Evolutionary conservation across 441 rosid species (phyloP).

Genomic region (Kokia cookei): DNA sequence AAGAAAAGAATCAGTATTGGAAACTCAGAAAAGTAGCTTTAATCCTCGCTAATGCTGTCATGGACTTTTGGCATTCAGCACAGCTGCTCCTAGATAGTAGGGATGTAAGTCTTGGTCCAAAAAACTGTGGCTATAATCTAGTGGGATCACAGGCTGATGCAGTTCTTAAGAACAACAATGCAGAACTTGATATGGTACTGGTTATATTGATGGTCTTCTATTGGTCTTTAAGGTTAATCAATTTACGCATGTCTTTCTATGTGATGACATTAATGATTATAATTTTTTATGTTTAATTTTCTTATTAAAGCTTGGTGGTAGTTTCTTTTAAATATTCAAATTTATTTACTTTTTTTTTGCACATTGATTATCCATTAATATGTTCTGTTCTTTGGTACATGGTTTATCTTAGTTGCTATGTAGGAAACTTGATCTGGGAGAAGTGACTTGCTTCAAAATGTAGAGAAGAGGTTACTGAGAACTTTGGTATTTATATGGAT

Average conservation of each 20-base stretch:
- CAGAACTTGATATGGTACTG: constrained; percentile 44
- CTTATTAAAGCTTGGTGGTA: background rate
- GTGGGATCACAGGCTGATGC: constrained; percentile 30
- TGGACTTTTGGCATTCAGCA: constrained; percentile 86
- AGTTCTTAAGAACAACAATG: constrained; percentile 37
- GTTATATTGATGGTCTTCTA: constrained; percentile 7
- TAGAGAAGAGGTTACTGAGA: background rate
- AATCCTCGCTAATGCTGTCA: constrained; percentile 69
- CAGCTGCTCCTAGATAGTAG: constrained; percentile 35
- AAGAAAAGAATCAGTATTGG: constrained; percentile 40
- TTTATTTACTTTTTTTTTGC: background rate
- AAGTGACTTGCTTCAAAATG: background rate
- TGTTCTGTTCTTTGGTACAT: background rate
- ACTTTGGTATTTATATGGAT: background rate
- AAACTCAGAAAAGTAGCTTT: constrained; percentile 64
- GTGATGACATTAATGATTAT: background rate
- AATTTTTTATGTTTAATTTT: constrained; percentile 1
- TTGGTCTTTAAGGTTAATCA: constrained; percentile 7
- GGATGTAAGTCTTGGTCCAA: constrained; percentile 22
- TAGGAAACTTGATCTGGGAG: background rate
- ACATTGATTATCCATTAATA: background rate
- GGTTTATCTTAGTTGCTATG: background rate
- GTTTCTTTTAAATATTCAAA: background rate
- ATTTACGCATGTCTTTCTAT: constrained; percentile 2
- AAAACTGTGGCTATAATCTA: constrained; percentile 29